Base-by-base conservation (phyloP, 768 basidiomycete species). In the Ephemerocybe angulata region DNA sequence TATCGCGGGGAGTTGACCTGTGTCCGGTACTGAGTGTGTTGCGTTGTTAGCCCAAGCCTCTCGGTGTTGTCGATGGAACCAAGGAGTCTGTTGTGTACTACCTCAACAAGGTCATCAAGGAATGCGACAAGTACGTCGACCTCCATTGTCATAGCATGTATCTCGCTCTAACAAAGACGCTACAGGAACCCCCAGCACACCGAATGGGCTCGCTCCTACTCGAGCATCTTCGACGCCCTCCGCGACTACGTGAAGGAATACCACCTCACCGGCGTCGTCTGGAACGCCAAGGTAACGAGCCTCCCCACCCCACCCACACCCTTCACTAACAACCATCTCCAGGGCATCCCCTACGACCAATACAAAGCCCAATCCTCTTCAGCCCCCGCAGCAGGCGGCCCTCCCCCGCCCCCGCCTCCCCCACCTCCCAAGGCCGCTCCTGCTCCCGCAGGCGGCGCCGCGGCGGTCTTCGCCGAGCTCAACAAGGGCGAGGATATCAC, bases 401-500 rank as follows among this genome's bases (percentile, higher is more conserved):
- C 85, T 0, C 77, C 85, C 0, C 79, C 83, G 0, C 84, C 77
- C 2, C 73, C 83, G 0, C 79, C 83, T 0, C 0, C 75, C 8
- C 8, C 84, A 0, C 76, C 84, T 1, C 76, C 85, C 0, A 73
- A 84, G 3, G 70, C 81, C 19, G 63, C 77, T 13, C 67, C 75
- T 2, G 70, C 74, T 15, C 73, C 78, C 6, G 70, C 70, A 2
- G 83, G 82, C 2, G 86, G 88, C 12, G 78, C 80, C 15, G 84
- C 84, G 11, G 89, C 90, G 3, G 89, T 99, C 24, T 95, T 99
- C 53, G 92, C 93, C 1, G 83, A 93, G 52, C 73, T 99, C 43
- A 98, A 98, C 65, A 82, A 87, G 38, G 95, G 96, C 1, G 90
- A 86, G 58, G 86, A 87, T 3, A 87, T 99, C 30, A 98, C 96